These are phyloP conservation scores for Lasiosphaeriaceae sp. DNA, from an alignment of 495 filamentous ascomycete genomes.

Conservation along the genomic window DNA sequence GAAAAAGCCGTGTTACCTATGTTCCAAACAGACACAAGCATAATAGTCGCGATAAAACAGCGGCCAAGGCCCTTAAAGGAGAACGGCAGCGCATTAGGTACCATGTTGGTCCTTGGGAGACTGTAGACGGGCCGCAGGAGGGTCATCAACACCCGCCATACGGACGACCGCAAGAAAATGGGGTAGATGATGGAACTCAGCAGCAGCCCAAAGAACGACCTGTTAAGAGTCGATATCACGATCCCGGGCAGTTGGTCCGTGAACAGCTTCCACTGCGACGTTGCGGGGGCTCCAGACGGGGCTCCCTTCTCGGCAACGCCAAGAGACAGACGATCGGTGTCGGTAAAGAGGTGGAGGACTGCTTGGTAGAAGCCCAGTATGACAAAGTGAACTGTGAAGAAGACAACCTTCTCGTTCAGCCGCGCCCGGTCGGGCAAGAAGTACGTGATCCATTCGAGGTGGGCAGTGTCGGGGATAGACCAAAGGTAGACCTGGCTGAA, in stretches of 20 bases:
- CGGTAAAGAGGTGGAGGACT: slow-evolving; percentile 62
- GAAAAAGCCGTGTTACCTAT: slow-evolving; percentile 72
- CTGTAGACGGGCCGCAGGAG: slow-evolving; percentile 70
- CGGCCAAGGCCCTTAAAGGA: slow-evolving; percentile 55
- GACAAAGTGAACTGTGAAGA: slow-evolving; percentile 67
- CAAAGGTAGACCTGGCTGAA: slow-evolving; percentile 82
- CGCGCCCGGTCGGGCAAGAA: slow-evolving; percentile 62
- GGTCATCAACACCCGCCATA: slow-evolving; percentile 64
- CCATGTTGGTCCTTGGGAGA: slow-evolving; percentile 64
- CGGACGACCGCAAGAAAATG: slow-evolving; percentile 54
- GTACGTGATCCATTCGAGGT: slow-evolving; percentile 67
- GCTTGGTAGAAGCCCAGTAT: slow-evolving; percentile 67
- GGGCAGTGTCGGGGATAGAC: slow-evolving; percentile 59
- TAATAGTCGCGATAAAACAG: slow-evolving; percentile 58
- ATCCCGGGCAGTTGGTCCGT: slow-evolving; percentile 31
- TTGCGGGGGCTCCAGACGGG: slow-evolving; percentile 19
- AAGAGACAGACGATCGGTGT: slow-evolving; percentile 68
- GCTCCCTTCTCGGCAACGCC: slow-evolving; percentile 33
- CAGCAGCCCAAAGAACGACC: slow-evolving; percentile 41
- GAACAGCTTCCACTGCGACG: slow-evolving; percentile 18
- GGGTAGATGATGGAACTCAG: slow-evolving; percentile 59
- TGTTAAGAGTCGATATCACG: slow-evolving; percentile 27
- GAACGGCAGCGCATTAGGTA: slow-evolving; percentile 55
- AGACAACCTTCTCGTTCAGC: slow-evolving; percentile 87
- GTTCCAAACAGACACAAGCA: slow-evolving; percentile 71